These are phyloP conservation scores for Schwanniomyces pseudopolymorphus DNA, from an alignment of 805 yeast genomes.

Conservation along the genomic window DNA sequence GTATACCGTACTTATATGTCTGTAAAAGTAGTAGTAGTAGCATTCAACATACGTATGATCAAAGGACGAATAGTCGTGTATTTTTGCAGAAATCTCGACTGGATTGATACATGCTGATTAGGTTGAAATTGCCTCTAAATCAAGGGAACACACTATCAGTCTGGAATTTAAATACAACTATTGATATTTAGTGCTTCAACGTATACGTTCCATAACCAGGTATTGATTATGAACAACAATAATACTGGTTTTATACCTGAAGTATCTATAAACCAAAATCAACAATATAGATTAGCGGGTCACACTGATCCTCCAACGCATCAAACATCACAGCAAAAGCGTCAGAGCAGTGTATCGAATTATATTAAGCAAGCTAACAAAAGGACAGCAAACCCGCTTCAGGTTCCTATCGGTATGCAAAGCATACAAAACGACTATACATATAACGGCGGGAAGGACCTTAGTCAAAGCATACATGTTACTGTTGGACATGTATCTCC, in stretches of 20 bases:
- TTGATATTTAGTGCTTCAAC: neutral
- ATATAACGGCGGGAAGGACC: conserved; percentile 1
- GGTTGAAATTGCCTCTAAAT: conserved; percentile 1
- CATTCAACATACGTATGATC: neutral
- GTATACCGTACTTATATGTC: too few relatives aligned
- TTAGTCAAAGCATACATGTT: neutral
- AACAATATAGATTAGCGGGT: conserved; percentile 2
- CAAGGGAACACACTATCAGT: neutral
- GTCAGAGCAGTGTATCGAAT: conserved; percentile 40
- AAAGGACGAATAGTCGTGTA: neutral
- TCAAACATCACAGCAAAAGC: conserved; percentile 29
- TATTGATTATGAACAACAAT: conserved; percentile 8
- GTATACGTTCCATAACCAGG: neutral
- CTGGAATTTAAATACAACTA: neutral
- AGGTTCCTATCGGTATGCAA: conserved; percentile 11
- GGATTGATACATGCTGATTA: neutral
- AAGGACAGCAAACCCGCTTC: conserved; percentile 28
- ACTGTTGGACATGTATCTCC: conserved; percentile 6
- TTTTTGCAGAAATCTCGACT: neutral
- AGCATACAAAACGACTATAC: neutral
- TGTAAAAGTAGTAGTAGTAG: neutral
- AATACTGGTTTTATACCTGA: conserved; percentile 5
- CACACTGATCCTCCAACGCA: conserved; percentile 9
- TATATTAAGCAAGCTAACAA: conserved; percentile 33
- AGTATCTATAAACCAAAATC: conserved; percentile 4